Conservation (phyloP, 768 basidiomycete genomes). For the Termitomyces sp. region DNA sequence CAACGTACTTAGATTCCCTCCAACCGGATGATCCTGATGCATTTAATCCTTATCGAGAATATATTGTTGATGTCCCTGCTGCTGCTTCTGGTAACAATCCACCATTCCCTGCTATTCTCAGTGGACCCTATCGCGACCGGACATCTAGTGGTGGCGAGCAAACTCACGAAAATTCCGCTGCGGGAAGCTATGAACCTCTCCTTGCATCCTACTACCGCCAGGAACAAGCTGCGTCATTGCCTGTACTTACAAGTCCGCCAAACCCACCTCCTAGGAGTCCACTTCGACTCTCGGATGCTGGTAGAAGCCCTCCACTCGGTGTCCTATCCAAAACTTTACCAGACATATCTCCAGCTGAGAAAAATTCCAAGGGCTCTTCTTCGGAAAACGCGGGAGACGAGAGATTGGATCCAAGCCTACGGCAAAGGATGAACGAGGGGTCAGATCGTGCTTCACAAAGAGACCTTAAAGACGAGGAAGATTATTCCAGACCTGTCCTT, state of each 20-base stretch:
- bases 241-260: slow-evolving; percentile 20
- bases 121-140: slow-evolving; percentile 25
- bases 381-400: slow-evolving; percentile 31
- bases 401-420: slow-evolving; percentile 39
- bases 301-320: slow-evolving; percentile 7
- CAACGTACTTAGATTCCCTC: slow-evolving; percentile 30
- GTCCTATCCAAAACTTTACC: slow-evolving; percentile 10
- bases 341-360: slow-evolving; percentile 9
- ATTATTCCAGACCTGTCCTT: slow-evolving; percentile 50
- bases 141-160: slow-evolving; percentile 24
- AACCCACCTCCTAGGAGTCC: slow-evolving; percentile 31
- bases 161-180: slow-evolving; percentile 31
- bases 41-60: slow-evolving; percentile 53
- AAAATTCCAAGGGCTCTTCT: slow-evolving; percentile 21
- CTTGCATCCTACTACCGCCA: slow-evolving; percentile 37
- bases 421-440: slow-evolving; percentile 24
- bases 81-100: slow-evolving; percentile 34
- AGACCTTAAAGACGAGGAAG: slow-evolving; percentile 44
- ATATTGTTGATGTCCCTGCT: slow-evolving; percentile 23
- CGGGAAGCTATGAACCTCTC: slow-evolving; percentile 57
- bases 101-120: slow-evolving; percentile 28
- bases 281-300: slow-evolving; percentile 19
- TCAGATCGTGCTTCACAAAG: slow-evolving; percentile 22
- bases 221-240: slow-evolving; percentile 9
- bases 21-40: slow-evolving; percentile 27